phyloP scores from a whole-genome alignment of 2,329 filamentous ascomycete genomes.

The Truncatella angustata region DNA sequence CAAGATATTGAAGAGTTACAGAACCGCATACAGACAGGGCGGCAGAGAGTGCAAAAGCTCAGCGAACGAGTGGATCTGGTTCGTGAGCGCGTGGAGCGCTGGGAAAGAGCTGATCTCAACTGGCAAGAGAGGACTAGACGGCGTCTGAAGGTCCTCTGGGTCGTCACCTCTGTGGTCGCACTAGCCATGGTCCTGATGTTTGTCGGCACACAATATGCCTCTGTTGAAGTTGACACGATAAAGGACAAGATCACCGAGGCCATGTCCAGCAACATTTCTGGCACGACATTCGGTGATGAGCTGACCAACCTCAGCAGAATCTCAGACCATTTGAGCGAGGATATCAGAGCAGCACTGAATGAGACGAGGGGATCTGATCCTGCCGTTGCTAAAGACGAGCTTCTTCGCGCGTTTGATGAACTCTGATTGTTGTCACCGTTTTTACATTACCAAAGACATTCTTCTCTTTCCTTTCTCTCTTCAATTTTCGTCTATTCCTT shows the following conservation, averaged over 20 bases:
- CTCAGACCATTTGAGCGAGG: constrained; percentile 21
- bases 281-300: constrained; percentile 11
- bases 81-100: constrained; percentile 61
- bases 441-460: neutral
- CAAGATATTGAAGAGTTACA: constrained; percentile 61
- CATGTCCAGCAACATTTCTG: constrained; percentile 15
- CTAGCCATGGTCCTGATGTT: constrained; percentile 48
- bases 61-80: constrained; percentile 64
- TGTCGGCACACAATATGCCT: constrained; percentile 32
- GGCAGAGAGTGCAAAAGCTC: constrained; percentile 57
- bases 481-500: no score
- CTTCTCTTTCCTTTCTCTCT: neutral
- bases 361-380: constrained; percentile 17
- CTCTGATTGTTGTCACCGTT: constrained; percentile 17
- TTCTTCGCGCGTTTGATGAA: constrained; percentile 31
- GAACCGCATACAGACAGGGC: constrained; percentile 57
- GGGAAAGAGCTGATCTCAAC: constrained; percentile 64
- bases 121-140: constrained; percentile 67
- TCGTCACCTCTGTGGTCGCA: constrained; percentile 48
- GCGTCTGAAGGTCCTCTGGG: constrained; percentile 63
- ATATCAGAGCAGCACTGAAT: constrained; percentile 26
- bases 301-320: constrained; percentile 19
- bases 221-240: constrained; percentile 5
- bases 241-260: constrained; percentile 4
- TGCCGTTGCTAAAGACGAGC: constrained; percentile 21